A percentile compares a stretch with the other conserved stretches of the same genome.
These are phyloP conservation scores for Porcisia deanei DNA, from an alignment of 208 protist species.

Conservation along the genomic window DNA sequence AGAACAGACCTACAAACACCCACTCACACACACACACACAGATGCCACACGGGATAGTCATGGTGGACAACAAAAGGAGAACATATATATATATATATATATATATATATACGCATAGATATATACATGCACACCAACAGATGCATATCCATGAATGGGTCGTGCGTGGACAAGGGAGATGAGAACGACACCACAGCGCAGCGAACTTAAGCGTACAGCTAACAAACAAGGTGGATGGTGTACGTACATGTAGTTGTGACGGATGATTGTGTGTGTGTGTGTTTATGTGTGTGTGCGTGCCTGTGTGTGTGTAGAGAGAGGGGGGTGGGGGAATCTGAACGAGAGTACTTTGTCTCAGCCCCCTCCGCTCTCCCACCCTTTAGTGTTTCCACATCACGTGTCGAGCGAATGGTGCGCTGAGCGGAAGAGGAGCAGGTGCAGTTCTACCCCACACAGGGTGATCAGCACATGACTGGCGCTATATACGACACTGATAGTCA, in stretches of 20 bases:
- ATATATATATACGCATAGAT: not conserved
- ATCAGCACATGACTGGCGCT: constrained; percentile 4
- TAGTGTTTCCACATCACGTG: not conserved
- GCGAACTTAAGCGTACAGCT: not conserved
- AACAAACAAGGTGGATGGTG: not conserved
- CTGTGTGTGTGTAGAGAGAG: not conserved
- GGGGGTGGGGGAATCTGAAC: not conserved
- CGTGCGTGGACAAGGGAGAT: not conserved
- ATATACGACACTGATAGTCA: constrained; percentile 96
- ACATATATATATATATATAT: not conserved
- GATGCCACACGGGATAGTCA: not conserved
- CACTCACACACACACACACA: not conserved
- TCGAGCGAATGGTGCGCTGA: not conserved
- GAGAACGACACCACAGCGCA: not conserved
- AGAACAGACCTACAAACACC: not conserved
- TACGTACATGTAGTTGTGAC: not conserved
- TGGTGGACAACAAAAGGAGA: not conserved
- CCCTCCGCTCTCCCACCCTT: not conserved
- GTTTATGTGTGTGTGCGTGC: too few relatives aligned
- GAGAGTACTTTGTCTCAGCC: not conserved
- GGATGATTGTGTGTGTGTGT: not conserved
- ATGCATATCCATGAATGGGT: not conserved
- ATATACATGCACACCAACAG: not conserved
- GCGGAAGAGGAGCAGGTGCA: not conserved
- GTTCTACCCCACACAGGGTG: constrained; percentile 1